Evolutionary conservation across 768 basidiomycete species (phyloP).

Genomic region (Tricholoma furcatifolium): DNA sequence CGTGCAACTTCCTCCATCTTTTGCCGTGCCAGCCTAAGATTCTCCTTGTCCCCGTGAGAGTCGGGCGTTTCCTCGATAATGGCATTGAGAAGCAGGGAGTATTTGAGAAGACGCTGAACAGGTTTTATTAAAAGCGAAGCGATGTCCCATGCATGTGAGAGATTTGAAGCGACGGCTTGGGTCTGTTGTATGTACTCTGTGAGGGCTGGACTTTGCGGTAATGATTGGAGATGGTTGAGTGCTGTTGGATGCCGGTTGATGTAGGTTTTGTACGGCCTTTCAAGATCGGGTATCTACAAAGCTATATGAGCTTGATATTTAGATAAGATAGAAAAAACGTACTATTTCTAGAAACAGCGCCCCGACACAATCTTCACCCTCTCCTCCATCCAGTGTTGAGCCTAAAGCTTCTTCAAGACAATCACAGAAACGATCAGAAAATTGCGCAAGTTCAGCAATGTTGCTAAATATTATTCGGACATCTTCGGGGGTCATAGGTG

Average conservation of each 20-base stretch:
- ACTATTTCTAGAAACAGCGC: conserved; percentile 68
- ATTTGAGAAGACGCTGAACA: conserved; percentile 94
- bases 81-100: conserved; percentile 78
- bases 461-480: conserved; percentile 75
- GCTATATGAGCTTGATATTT: conserved; percentile 8
- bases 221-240: conserved; percentile 56
- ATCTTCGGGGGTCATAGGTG: conserved; percentile 74
- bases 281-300: conserved; percentile 63
- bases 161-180: conserved; percentile 59
- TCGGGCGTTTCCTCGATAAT: conserved; percentile 76
- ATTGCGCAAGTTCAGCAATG: conserved; percentile 68
- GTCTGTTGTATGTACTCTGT: conserved; percentile 66
- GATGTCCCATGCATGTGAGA: conserved; percentile 91
- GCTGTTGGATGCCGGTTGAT: conserved; percentile 80
- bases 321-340: conserved; percentile 11
- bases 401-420: conserved; percentile 68
- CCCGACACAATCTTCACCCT: conserved; percentile 70
- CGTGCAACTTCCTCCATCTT: conserved; percentile 72
- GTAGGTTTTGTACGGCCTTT: conserved; percentile 73
- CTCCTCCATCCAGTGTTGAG: conserved; percentile 56
- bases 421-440: conserved; percentile 66
- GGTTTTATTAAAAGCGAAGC: conserved; percentile 95
- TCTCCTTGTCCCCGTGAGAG: conserved; percentile 62
- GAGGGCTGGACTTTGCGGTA: conserved; percentile 53
- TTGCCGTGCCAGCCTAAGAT: conserved; percentile 49